Evolutionary conservation across 768 basidiomycete species (phyloP), one percentile per base, ranked within the genome.

Genomic region (Dictyophora rubrovolvata): DNA sequence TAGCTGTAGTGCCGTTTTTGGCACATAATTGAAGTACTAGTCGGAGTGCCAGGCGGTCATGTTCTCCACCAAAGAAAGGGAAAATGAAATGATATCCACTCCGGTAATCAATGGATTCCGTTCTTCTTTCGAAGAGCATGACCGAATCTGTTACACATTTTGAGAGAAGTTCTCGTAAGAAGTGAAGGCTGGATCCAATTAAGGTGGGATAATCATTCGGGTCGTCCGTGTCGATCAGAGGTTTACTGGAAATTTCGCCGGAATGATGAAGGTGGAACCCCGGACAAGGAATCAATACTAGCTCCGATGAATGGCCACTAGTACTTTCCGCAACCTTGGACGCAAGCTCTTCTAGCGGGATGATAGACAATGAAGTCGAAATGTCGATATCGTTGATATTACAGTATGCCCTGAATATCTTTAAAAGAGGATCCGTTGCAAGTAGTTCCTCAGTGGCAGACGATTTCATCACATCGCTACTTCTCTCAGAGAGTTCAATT

Each of bases 51-150:
- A 93, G 76, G 2, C 95, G 79, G 67, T 96, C 94, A 69, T 98
- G 94, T 0, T 92, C 87, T 0, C 95, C 95, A 22, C 95, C 95
- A 68, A 92, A 89, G 79, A 97, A 97, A 0, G 92, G 89, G 11
- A 96, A 66, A 71, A 92, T 89, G 16, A 97, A 63, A 66, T 91
- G 88, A 65, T 84, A 78, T 9, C 59, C 61, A 51, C 65, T 69
- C 46, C 71, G 72, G 49, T 48, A 62, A 61, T 0, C 66, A 63
- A 33, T 66, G 54, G 6, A 63, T 22, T 1, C n/a, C 50, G 50
- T 64, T 53, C 72, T 78, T 49, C 81, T 78, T 65, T 96, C 92
- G 52, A 97, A 79, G 66, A 86, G 91, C 11, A 98, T 70, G 0
- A 85, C 91, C 18, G 94, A 87, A 65, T 97, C 90, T 20, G 55